A percentile compares a stretch with the other conserved stretches of the same genome.
Conservation (phyloP, 2,329 filamentous ascomycete species). For the Shiraia sp. region DNA sequence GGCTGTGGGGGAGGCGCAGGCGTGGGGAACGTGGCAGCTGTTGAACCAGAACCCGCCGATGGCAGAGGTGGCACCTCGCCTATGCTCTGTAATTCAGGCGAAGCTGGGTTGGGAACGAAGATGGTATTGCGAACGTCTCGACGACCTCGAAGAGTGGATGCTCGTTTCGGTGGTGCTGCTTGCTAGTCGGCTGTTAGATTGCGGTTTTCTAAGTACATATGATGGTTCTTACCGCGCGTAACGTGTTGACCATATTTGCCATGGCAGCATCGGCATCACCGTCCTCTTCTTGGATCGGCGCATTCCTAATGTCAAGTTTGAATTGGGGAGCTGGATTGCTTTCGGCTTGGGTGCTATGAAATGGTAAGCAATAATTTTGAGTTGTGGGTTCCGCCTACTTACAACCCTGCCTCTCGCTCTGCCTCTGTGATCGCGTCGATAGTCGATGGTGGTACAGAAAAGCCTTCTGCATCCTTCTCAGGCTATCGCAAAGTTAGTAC, state of each 20-base stretch:
- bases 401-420: slow-evolving; percentile 63
- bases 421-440: slow-evolving; percentile 67
- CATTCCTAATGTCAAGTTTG: slow-evolving; percentile 78
- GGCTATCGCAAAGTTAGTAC: slow-evolving; percentile 30
- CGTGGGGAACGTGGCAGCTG: slow-evolving; percentile 21
- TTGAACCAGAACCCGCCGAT: slow-evolving; percentile 22
- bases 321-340: slow-evolving; percentile 56
- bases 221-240: slow-evolving; percentile 57
- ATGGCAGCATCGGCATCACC: slow-evolving; percentile 74
- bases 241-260: slow-evolving; percentile 73
- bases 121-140: slow-evolving; percentile 92
- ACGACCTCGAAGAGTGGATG: slow-evolving; percentile 81
- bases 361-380: slow-evolving; percentile 5
- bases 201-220: background rate
- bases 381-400: slow-evolving; percentile 4
- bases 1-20: slow-evolving; percentile 36
- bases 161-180: slow-evolving; percentile 57
- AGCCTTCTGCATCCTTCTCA: slow-evolving; percentile 73
- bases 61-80: slow-evolving; percentile 37
- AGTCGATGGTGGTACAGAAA: slow-evolving; percentile 70
- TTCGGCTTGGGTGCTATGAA: slow-evolving; percentile 25
- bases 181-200: slow-evolving; percentile 48
- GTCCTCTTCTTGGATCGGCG: slow-evolving; percentile 77
- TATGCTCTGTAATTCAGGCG: slow-evolving; percentile 45
- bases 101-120: slow-evolving; percentile 64